Evolutionary conservation across 805 yeast genomes (phyloP), one percentile per base, ranked within the genome.

Genomic region (Scheffersomyces ergatensis): DNA sequence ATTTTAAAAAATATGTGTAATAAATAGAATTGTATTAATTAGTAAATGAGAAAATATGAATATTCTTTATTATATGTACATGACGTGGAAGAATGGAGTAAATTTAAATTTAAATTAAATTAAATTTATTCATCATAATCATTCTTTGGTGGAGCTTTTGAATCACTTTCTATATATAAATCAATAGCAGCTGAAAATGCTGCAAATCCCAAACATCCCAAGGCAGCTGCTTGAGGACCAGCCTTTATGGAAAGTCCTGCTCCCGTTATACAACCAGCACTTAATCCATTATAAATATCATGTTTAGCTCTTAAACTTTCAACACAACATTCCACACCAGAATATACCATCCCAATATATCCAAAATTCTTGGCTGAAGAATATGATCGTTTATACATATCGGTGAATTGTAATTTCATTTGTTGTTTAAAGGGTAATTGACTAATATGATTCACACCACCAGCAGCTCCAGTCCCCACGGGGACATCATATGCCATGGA

Each of bases 171-270:
- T 84, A 90, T 76, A 54, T 90, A 90, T 49, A 85, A 60, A 58
- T 90, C 97, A 44, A 90, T 80, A 5, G 95, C 96, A 3, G 89
- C 82, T 41, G 95, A 84, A 62, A 93, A 93, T 6, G 93, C 96
- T 2, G 98, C 97, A 69, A 93, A 93, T 7, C 97, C 99, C 20
- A 95, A 97, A 72, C 98, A 93, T 1, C 99, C 99, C 43, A 90
- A 60, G 19, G 82, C 53, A 0, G 96, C 93, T 21, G 96, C 95
- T 53, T 83, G 89, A 1, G 99, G 99, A 1, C 99, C 99, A 36
- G 93, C 80, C 58, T 85, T 88, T 51, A 86, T 76, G 2, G 97
- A 95, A 38, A 93, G 74, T 0, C 96, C 97, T 25, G 96, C 99
- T 33, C 99, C 99, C 1, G 99, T 93, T 27, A 92, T 71, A 65